Evolutionary conservation across 257 asterid genomes (phyloP), one percentile per base, ranked within the genome.

Genomic region (Catharanthus roseus): DNA sequence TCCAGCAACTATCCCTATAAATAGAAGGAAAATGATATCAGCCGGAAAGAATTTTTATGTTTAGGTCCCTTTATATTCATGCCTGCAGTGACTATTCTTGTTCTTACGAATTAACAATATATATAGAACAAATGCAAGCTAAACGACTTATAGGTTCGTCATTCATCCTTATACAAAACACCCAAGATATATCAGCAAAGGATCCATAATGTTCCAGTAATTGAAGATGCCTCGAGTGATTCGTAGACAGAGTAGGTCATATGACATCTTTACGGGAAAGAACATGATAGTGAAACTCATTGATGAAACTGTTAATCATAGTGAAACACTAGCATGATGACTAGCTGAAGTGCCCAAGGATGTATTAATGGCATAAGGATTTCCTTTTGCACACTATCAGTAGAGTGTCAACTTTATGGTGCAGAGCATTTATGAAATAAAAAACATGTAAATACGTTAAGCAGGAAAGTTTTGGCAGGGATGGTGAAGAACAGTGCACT

Each of bases 1-100:
- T 87, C 97, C 97, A 34, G 86, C 88, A 23, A 89, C 57, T 62
- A 89, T 74, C 44, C 97, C 98, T 92, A 65, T 2, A 67, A 56
- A 61, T 60, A 41, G 57, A 73, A 57, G 19, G 15, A 10, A 58
- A 42, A 6, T 12, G 58, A 38, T 51, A 38, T 74, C 51, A 42
- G 36, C 24, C 2, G 36, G 45, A 61, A 62, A 29, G 38, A 26
- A 23, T 21, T 13, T 29, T 71, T 21, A 39, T 21, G 5, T 1
- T 67, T n/a, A 19, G 6, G 15, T 26, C 67, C 39, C 21, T 39
- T 18, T 8, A 2, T 10, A 10, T 47, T 12, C 44, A 29, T 16
- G 42, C 42, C 31, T 33, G n/a, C 23, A n/a, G 53, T 39, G 29
- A 65, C 18, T 12, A 4, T 39, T 18, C 24, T 29, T 39, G 12